A percentile compares a stretch with the other conserved stretches of the same genome.
Conservation (phyloP, 257 asterid species). For the Lavandula angustifolia region DNA sequence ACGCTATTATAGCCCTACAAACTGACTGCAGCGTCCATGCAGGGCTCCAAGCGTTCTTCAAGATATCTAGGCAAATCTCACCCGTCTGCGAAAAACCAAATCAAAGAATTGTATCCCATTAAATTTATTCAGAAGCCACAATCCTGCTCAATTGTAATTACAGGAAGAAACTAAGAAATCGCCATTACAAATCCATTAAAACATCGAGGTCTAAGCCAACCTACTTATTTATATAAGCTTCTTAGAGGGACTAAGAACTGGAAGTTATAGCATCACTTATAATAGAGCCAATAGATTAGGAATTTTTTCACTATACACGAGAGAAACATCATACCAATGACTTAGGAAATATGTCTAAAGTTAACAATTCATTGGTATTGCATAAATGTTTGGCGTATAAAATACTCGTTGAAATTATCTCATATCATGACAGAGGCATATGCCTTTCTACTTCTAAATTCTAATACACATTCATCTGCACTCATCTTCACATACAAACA, state of each 20-base stretch:
- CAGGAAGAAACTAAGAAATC: not conserved
- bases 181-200: too few relatives aligned
- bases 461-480: not conserved
- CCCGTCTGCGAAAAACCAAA: constrained; percentile 60
- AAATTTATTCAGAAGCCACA: not conserved
- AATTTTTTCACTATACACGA: not conserved
- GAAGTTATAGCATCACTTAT: constrained; percentile 5
- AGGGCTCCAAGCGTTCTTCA: constrained; percentile 99
- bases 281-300: not conserved
- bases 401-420: not conserved
- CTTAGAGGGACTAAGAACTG: not conserved
- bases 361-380: not conserved
- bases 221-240: not conserved
- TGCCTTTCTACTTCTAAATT: not conserved
- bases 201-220: not conserved
- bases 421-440: too few relatives aligned
- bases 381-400: not conserved
- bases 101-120: not conserved
- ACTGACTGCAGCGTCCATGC: constrained; percentile 99
- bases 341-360: not conserved
- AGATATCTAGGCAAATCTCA: constrained; percentile 98
- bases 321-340: not conserved
- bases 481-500: not conserved
- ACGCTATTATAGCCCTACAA: constrained; percentile 94
- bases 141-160: not conserved